A percentile compares a stretch with the other conserved stretches of the same genome.
Conservation (phyloP, 371 early-diverging fungal species). For the Zychaea mexicana region DNA sequence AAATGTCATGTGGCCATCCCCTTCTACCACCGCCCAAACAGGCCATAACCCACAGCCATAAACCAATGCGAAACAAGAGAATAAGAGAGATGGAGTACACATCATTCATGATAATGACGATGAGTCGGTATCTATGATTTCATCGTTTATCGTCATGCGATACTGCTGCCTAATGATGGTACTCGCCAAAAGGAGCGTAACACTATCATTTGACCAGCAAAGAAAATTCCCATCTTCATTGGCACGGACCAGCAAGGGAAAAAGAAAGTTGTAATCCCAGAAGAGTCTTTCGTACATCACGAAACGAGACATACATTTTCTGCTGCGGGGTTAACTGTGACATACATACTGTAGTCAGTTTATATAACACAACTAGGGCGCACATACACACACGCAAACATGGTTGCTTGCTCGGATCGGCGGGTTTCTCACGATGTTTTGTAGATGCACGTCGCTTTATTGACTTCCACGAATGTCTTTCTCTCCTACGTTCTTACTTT, state of each 20-base stretch:
- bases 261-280: neutral
- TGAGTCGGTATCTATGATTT: neutral
- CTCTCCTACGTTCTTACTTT: too few species aligned
- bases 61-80: too few species aligned
- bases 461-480: too few species aligned
- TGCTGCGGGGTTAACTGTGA: neutral
- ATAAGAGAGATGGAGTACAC: too few species aligned
- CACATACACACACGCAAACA: neutral
- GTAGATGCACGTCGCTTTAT: too few species aligned
- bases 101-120: neutral
- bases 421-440: conserved; percentile 3
- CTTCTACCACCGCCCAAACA: neutral
- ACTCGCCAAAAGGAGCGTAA: neutral
- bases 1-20: neutral
- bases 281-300: neutral
- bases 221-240: neutral
- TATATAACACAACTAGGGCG: neutral
- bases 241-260: neutral
- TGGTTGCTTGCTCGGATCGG: neutral
- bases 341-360: too few species aligned
- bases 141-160: neutral
- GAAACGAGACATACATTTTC: too few species aligned
- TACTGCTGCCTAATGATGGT: too few species aligned
- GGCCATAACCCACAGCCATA: too few species aligned
- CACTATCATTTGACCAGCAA: neutral